Conservation (phyloP, 2,329 filamentous ascomycete species). For the Cercospora brassicicola region DNA sequence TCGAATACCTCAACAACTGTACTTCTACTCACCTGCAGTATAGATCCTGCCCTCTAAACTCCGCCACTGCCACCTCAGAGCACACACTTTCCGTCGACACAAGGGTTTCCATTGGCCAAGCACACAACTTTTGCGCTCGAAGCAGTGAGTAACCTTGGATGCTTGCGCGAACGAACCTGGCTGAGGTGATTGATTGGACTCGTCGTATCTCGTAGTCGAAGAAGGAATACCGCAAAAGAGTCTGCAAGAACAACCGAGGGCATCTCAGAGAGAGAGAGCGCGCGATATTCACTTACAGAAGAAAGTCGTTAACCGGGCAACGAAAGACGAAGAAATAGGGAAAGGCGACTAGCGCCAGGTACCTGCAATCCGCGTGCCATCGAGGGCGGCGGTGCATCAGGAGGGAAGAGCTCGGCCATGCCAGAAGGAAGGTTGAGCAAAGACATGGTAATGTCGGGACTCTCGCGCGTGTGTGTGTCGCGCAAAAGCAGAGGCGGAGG, state of each 20-base stretch:
- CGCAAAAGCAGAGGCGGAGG: neutral
- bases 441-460: neutral
- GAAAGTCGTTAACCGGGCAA: conserved; percentile 14
- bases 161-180: conserved; percentile 1
- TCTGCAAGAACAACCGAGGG: conserved; percentile 11
- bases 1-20: neutral
- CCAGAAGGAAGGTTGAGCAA: neutral
- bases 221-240: neutral
- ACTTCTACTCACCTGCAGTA: conserved; percentile 7
- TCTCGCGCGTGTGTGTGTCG: neutral
- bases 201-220: neutral
- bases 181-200: neutral
- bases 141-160: neutral
- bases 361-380: conserved; percentile 4
- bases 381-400: neutral
- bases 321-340: conserved; percentile 2
- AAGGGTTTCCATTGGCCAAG: conserved; percentile 5
- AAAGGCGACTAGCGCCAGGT: conserved; percentile 6
- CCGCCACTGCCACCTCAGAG: conserved; percentile 1
- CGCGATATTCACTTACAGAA: conserved; percentile 9
- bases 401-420: neutral
- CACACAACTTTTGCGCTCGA: conserved; percentile 9
- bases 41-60: neutral
- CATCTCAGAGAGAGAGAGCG: neutral
- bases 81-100: conserved; percentile 9